Evolutionary conservation across 73 alveolate species (phyloP).

Genomic region (Paramecium biaurelia): DNA sequence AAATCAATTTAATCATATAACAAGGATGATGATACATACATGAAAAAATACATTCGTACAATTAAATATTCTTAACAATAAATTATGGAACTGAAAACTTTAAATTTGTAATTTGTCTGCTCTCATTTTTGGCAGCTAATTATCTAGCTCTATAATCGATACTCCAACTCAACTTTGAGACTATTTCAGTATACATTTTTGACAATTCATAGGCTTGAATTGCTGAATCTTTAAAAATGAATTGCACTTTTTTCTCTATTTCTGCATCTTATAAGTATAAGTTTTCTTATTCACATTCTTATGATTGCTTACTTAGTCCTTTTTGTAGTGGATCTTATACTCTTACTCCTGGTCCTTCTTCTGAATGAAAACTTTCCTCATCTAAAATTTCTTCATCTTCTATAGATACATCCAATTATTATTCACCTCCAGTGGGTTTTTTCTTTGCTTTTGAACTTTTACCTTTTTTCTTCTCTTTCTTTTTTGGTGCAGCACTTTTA

Average conservation of each 20-base stretch:
- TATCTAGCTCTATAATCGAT: conserved; percentile 38
- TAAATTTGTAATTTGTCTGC: neutral
- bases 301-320: neutral
- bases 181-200: conserved; percentile 9
- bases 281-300: conserved; percentile 26
- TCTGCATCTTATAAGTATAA: conserved; percentile 27
- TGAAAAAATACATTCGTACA: conserved; percentile 55
- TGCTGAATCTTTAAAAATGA: neutral
- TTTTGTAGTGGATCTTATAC: neutral
- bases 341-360: conserved; percentile 12
- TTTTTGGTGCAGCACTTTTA: neutral
- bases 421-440: neutral
- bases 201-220: neutral
- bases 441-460: neutral
- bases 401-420: conserved; percentile 27
- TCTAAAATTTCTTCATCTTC: conserved; percentile 45
- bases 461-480: neutral
- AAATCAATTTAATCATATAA: conserved; percentile 44
- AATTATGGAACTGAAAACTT: conserved; percentile 52
- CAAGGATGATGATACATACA: conserved; percentile 64
- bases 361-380: conserved; percentile 30
- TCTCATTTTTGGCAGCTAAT: neutral
- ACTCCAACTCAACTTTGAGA: neutral
- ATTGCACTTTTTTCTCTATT: conserved; percentile 20
- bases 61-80: conserved; percentile 50